phyloP scores from a whole-genome alignment of 331 rosid genomes.

The Pyracantha coccinea region DNA sequence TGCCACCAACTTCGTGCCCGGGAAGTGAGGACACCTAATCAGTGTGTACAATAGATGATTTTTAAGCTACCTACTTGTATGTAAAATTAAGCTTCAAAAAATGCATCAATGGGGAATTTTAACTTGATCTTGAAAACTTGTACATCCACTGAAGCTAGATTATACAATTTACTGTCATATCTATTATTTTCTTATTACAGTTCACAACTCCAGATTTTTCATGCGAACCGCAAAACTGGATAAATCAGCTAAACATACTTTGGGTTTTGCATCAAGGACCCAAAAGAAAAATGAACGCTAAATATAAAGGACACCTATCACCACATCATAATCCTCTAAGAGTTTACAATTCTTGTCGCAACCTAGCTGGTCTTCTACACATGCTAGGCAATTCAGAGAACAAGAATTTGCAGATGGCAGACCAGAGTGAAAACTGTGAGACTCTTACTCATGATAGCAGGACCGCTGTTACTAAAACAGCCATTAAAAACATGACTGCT shows the following conservation, averaged over 20 bases:
- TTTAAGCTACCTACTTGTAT: not conserved
- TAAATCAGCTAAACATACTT: not conserved
- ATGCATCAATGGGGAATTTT: not conserved
- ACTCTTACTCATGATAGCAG: not conserved
- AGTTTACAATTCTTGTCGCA: not conserved
- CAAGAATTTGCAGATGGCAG: not conserved
- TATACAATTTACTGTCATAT: not conserved
- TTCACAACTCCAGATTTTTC: not conserved
- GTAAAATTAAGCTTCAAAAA: not conserved
- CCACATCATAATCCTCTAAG: not conserved
- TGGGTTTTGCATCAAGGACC: not conserved
- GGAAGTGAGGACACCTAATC: constrained; percentile 19
- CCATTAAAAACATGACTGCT: not conserved
- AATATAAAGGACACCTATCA: not conserved
- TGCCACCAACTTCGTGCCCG: constrained; percentile 31
- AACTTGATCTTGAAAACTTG: not conserved
- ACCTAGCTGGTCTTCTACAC: too few species aligned
- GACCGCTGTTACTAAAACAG: not conserved
- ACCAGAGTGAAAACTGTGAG: not conserved
- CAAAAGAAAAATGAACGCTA: not conserved
- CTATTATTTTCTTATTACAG: not conserved
- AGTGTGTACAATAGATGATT: not conserved
- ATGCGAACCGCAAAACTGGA: not conserved
- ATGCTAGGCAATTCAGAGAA: not conserved
- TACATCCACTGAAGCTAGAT: not conserved